Evolutionary conservation across 495 filamentous ascomycete species (phyloP).

Genomic region (Aspergillus coremiiformis): DNA sequence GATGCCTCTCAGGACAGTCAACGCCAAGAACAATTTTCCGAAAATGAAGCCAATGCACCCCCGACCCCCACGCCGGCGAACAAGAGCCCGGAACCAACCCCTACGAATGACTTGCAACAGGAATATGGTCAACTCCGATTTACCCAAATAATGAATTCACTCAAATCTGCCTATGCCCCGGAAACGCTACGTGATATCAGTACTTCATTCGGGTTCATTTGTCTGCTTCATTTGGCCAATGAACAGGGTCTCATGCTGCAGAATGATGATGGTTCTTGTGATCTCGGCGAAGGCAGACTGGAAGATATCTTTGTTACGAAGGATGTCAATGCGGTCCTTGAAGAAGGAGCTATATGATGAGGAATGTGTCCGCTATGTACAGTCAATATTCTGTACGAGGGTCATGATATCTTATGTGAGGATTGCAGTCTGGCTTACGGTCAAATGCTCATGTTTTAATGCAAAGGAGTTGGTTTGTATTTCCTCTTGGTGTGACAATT

Average conservation of each 20-base stretch:
- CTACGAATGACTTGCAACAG: slow-evolving; percentile 12
- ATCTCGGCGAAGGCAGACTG: slow-evolving; percentile 21
- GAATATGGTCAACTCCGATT: slow-evolving; percentile 61
- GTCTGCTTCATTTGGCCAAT: slow-evolving; percentile 89
- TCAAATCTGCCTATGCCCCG: slow-evolving; percentile 79
- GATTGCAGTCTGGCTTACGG: slow-evolving; percentile 6
- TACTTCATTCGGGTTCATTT: slow-evolving; percentile 96
- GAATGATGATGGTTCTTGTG: slow-evolving; percentile 36
- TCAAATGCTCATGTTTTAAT: slow-evolving; percentile 8
- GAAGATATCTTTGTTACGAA: slow-evolving; percentile 41
- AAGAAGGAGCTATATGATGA: slow-evolving; percentile 30
- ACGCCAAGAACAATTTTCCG: slow-evolving; percentile 19
- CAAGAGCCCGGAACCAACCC: slow-evolving; percentile 12
- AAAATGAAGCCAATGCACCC: slow-evolving; percentile 26
- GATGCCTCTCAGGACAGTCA: slow-evolving; percentile 23
- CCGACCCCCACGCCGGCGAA: slow-evolving; percentile 29
- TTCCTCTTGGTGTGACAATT: background rate
- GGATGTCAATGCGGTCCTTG: slow-evolving; percentile 35
- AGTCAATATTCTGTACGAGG: slow-evolving; percentile 17
- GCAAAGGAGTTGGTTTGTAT: slow-evolving; percentile 22
- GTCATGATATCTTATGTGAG: slow-evolving; percentile 9
- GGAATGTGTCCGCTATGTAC: slow-evolving; percentile 8
- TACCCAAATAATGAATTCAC: slow-evolving; percentile 79
- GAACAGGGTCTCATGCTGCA: slow-evolving; percentile 79
- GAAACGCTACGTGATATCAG: slow-evolving; percentile 87